A percentile compares a stretch with the other conserved stretches of the same genome.
phyloP scores from a whole-genome alignment of 2,329 filamentous ascomycete species.

The Calonectria pseudoturangicola region DNA sequence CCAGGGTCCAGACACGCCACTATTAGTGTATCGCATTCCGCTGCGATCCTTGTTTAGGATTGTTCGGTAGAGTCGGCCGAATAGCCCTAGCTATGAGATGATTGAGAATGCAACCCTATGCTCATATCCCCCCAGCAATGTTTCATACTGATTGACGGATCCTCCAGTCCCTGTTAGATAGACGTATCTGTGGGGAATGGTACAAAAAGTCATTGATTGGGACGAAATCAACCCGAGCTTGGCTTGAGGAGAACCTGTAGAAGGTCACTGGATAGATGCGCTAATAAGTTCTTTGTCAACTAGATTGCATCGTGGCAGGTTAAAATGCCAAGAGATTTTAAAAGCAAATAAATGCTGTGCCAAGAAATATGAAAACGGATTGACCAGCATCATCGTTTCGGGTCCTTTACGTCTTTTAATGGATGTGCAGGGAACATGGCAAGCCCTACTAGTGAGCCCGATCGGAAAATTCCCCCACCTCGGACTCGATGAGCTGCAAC shows the following conservation, averaged over 20 bases:
- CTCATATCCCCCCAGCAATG: background rate
- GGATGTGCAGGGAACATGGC: background rate
- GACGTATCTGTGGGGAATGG: background rate
- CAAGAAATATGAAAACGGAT: background rate
- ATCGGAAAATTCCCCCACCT: background rate
- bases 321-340: background rate
- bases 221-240: background rate
- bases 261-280: background rate
- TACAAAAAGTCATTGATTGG: background rate
- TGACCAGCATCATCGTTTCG: background rate
- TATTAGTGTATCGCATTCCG: background rate
- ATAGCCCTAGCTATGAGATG: background rate
- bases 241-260: background rate
- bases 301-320: too few relatives aligned
- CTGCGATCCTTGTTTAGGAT: background rate
- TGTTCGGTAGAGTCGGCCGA: background rate
- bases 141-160: background rate
- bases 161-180: background rate
- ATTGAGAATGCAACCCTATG: background rate
- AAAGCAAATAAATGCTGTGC: background rate
- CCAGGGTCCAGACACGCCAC: background rate
- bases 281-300: background rate
- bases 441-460: background rate
- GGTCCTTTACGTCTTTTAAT: background rate
- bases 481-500: background rate